Evolutionary conservation across 169 alveolate species (phyloP).

Genomic region (Plasmodium gaboni): DNA sequence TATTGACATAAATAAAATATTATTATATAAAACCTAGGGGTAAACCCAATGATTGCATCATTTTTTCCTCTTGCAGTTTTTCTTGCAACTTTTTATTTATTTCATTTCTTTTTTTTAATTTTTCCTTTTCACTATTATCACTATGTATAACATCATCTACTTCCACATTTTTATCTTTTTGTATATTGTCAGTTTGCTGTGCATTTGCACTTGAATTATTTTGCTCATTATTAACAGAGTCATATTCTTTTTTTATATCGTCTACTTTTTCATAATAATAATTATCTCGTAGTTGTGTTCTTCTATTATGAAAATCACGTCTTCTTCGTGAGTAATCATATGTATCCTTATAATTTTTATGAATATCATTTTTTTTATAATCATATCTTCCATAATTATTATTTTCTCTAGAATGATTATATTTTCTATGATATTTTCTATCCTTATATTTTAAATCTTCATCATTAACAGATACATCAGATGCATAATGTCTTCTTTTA

Average conservation of each 20-base stretch:
- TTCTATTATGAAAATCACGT: slow-evolving; percentile 15
- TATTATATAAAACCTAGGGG: slow-evolving; percentile 63
- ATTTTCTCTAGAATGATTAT: slow-evolving; percentile 5
- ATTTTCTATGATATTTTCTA: slow-evolving; percentile 11
- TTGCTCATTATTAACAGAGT: slow-evolving; percentile 6
- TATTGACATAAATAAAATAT: too few relatives aligned
- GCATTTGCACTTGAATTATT: neutral
- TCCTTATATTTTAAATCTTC: neutral
- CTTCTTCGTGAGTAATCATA: slow-evolving; percentile 8
- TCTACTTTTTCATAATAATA: slow-evolving; percentile 57
- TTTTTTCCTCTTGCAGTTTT: slow-evolving; percentile 62
- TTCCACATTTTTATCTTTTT: slow-evolving; percentile 2
- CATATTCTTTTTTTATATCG: slow-evolving; percentile 23
- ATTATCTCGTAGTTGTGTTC: slow-evolving; percentile 38
- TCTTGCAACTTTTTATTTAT: slow-evolving; percentile 52
- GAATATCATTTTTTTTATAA: slow-evolving; percentile 1
- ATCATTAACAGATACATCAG: slow-evolving; percentile 7
- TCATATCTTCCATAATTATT: slow-evolving; percentile 1
- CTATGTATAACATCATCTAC: slow-evolving; percentile 6
- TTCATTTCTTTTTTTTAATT: slow-evolving; percentile 18
- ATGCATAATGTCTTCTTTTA: slow-evolving; percentile 7
- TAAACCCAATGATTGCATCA: slow-evolving; percentile 56
- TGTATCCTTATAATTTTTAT: slow-evolving; percentile 1
- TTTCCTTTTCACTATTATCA: slow-evolving; percentile 15
- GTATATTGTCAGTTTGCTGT: neutral